These are phyloP conservation scores for Coniochaeta pulveracea DNA, from an alignment of 2,329 filamentous ascomycete species.

Conservation along the genomic window DNA sequence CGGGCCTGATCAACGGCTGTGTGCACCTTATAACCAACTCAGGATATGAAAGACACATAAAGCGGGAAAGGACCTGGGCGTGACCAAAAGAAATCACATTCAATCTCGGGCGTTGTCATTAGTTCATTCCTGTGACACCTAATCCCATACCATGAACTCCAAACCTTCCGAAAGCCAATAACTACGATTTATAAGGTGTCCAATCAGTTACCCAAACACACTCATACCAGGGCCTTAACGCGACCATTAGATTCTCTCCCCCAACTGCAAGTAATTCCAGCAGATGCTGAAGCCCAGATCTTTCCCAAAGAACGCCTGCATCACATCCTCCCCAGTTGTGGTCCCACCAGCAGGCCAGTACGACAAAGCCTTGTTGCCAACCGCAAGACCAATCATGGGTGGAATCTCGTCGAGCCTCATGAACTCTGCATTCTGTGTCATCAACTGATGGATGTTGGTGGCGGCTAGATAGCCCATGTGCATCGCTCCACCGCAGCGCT, in stretches of 20 bases:
- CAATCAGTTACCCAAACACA: too few species aligned
- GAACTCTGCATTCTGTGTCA: conserved; percentile 38
- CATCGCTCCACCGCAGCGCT: conserved; percentile 66
- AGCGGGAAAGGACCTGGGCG: too few species aligned
- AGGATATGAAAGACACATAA: too few species aligned
- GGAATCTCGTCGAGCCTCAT: conserved; percentile 40
- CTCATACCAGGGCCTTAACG: too few species aligned
- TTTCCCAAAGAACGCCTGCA: conserved; percentile 53
- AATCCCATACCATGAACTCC: too few species aligned
- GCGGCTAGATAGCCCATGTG: conserved; percentile 58
- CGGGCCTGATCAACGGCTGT: too few species aligned
- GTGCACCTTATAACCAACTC: too few species aligned
- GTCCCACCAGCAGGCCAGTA: conserved; percentile 48
- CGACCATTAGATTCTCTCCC: conserved; percentile 7
- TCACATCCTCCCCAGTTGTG: conserved; percentile 48
- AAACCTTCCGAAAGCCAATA: too few species aligned
- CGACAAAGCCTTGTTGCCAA: conserved; percentile 58
- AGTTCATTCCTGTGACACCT: too few species aligned
- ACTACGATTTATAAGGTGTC: too few species aligned
- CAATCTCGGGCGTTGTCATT: too few species aligned
- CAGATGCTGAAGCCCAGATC: conserved; percentile 55
- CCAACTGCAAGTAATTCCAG: conserved; percentile 41
- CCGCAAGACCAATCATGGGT: conserved; percentile 58
- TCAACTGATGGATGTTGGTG: conserved; percentile 54
- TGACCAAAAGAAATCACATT: too few species aligned